These are phyloP conservation scores for Fusarium sp. DNA, from an alignment of 2,329 filamentous ascomycete species.

Conservation along the genomic window DNA sequence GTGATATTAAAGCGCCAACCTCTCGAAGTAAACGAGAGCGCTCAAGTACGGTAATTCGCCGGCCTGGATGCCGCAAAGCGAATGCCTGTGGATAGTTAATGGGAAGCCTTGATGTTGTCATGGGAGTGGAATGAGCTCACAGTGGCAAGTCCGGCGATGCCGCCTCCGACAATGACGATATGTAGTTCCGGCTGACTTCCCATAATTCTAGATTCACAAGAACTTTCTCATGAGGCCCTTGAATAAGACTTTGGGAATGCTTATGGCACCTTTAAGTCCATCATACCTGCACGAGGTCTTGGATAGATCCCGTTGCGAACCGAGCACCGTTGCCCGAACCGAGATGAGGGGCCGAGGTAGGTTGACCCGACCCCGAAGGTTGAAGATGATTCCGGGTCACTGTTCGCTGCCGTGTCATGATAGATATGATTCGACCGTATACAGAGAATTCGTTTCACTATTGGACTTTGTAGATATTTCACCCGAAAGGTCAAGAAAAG, in stretches of 20 bases:
- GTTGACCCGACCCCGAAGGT: too few species aligned
- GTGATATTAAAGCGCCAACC: slow-evolving; percentile 39
- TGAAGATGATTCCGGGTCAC: too few species aligned
- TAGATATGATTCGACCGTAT: too few species aligned
- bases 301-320: too few species aligned
- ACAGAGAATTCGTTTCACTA: too few species aligned
- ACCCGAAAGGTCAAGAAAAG: too few species aligned
- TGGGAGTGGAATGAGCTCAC: slow-evolving; percentile 8
- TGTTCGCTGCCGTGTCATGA: too few species aligned
- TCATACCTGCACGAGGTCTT: too few species aligned
- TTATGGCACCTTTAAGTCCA: neutral
- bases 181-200: slow-evolving; percentile 40
- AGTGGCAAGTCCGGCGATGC: slow-evolving; percentile 39
- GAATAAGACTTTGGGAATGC: too few species aligned
- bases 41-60: slow-evolving; percentile 42
- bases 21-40: slow-evolving; percentile 43
- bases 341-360: too few species aligned
- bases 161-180: slow-evolving; percentile 41
- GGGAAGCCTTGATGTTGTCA: neutral
- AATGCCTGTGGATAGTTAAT: slow-evolving; percentile 21
- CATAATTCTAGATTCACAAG: slow-evolving; percentile 10
- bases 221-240: neutral
- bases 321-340: too few species aligned
- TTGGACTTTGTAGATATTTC: too few species aligned
- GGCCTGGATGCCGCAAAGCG: slow-evolving; percentile 27